A percentile compares a stretch with the other conserved stretches of the same genome.
Conservation (phyloP, 768 basidiomycete species). For the Lepiota brunneoincarnata region DNA sequence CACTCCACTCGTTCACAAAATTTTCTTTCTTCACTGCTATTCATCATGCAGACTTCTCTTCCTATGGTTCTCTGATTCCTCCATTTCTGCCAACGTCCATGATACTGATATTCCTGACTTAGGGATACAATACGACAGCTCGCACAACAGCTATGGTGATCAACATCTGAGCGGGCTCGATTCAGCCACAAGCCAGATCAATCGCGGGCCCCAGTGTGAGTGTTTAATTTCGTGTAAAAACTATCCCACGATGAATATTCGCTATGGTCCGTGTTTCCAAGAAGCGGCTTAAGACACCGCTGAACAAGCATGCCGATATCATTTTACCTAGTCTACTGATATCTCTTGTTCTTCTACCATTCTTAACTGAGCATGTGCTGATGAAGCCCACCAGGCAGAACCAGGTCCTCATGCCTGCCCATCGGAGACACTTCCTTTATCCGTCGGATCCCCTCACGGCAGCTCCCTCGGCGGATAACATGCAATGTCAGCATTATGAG, state of each 20-base stretch:
- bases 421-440: no score
- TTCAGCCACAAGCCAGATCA: no score
- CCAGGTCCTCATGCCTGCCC: background rate
- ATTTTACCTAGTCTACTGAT: slow-evolving; percentile 72
- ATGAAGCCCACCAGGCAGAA: slow-evolving; percentile 1
- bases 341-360: background rate
- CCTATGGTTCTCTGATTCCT: slow-evolving; percentile 71
- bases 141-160: no score
- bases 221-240: background rate
- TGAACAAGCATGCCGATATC: slow-evolving; percentile 68
- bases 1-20: background rate
- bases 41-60: slow-evolving; percentile 64
- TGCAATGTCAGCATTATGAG: no score
- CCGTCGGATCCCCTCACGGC: no score
- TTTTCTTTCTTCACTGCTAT: slow-evolving; percentile 54
- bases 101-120: no score
- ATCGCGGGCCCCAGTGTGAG: background rate
- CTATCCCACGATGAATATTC: slow-evolving; percentile 16
- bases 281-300: slow-evolving; percentile 84
- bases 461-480: no score
- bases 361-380: background rate
- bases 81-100: background rate
- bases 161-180: no score
- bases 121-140: no score
- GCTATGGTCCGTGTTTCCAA: slow-evolving; percentile 96